Percentiles rank a stretch among this genome's conserved stretches.
Evolutionary conservation across 371 early-diverging fungal genomes (phyloP).

Genomic region (Apophysomyces sp.): DNA sequence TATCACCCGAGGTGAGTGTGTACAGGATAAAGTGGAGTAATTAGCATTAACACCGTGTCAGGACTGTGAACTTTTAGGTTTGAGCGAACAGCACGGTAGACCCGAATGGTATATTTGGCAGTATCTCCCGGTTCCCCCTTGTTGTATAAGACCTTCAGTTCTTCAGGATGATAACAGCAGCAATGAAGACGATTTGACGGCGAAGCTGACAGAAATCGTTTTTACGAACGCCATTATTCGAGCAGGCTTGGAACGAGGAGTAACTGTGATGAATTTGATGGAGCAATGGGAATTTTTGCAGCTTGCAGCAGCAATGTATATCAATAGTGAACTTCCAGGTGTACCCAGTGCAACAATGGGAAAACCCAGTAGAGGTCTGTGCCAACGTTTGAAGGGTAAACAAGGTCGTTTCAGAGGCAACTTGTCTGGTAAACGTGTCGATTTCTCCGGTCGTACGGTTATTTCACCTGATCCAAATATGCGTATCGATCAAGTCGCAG

Average conservation of each 20-base stretch:
- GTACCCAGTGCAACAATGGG: slow-evolving; percentile 61
- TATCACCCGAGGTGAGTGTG: slow-evolving; percentile 71
- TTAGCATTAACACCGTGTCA: slow-evolving; percentile 4
- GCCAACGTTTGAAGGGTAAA: slow-evolving; percentile 99
- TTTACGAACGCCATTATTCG: slow-evolving; percentile 90
- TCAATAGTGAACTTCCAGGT: slow-evolving; percentile 95
- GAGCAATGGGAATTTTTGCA: slow-evolving; percentile 99
- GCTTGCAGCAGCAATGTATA: slow-evolving; percentile 94
- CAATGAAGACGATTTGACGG: slow-evolving; percentile 99
- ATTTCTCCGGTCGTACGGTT: slow-evolving; percentile 99
- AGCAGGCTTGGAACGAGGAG: slow-evolving; percentile 84
- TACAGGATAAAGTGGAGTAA: not conserved
- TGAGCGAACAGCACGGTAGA: slow-evolving; percentile 82
- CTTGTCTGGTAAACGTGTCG: slow-evolving; percentile 99
- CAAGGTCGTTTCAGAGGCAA: slow-evolving; percentile 99
- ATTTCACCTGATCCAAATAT: slow-evolving; percentile 99
- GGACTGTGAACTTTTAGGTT: slow-evolving; percentile 95
- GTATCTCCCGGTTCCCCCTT: slow-evolving; percentile 95
- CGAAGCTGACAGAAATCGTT: slow-evolving; percentile 97
- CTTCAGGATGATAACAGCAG: slow-evolving; percentile 90
- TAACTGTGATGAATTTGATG: slow-evolving; percentile 72
- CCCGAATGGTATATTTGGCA: slow-evolving; percentile 96
- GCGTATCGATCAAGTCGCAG: slow-evolving; percentile 98
- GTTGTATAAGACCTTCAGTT: slow-evolving; percentile 97
- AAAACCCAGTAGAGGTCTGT: slow-evolving; percentile 89